phyloP scores from a whole-genome alignment of 352 stramenopile species.

The Phytophthora gonapodyides region DNA sequence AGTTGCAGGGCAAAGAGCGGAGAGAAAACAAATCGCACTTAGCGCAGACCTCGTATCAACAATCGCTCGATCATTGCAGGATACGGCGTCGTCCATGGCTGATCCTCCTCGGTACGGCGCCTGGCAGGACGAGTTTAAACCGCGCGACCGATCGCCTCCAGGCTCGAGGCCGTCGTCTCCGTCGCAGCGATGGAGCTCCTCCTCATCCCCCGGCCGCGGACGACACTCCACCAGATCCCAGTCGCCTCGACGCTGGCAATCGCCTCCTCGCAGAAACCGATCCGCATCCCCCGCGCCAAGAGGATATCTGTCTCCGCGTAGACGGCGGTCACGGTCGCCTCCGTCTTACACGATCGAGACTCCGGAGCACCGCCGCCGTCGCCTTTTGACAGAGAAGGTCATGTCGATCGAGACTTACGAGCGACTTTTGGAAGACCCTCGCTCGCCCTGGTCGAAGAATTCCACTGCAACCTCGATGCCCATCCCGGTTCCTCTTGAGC shows the following conservation, averaged over 20 bases:
- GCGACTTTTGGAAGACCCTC: conserved; percentile 7
- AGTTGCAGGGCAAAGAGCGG: too few relatives aligned
- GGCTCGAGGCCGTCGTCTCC: conserved; percentile 2
- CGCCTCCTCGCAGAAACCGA: conserved; percentile 13
- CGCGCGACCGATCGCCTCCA: conserved; percentile 6
- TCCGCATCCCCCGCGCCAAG: conserved; percentile 16
- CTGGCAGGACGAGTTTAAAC: conserved; percentile 1
- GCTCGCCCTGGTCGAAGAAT: conserved; percentile 16
- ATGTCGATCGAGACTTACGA: conserved; percentile 26
- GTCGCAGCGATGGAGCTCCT: conserved; percentile 2
- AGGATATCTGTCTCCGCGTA: conserved; percentile 12
- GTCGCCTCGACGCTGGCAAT: conserved; percentile 17
- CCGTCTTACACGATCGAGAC: conserved; percentile 11
- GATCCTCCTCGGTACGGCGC: conserved; percentile 20
- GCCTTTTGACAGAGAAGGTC: conserved; percentile 21
- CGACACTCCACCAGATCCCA: conserved; percentile 10
- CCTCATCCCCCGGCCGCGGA: background rate
- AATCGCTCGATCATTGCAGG: too few relatives aligned
- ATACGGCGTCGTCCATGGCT: conserved; percentile 5
- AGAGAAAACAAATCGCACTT: conserved; percentile 27
- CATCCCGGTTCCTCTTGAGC: conserved; percentile 24
- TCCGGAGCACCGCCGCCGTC: conserved; percentile 9
- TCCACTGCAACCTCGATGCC: background rate
- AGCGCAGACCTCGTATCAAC: conserved; percentile 3
- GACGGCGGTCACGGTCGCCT: conserved; percentile 17